Evolutionary conservation across 2,329 filamentous ascomycete genomes (phyloP), one percentile per base, ranked within the genome.

Genomic region (Beauveria sp.): DNA sequence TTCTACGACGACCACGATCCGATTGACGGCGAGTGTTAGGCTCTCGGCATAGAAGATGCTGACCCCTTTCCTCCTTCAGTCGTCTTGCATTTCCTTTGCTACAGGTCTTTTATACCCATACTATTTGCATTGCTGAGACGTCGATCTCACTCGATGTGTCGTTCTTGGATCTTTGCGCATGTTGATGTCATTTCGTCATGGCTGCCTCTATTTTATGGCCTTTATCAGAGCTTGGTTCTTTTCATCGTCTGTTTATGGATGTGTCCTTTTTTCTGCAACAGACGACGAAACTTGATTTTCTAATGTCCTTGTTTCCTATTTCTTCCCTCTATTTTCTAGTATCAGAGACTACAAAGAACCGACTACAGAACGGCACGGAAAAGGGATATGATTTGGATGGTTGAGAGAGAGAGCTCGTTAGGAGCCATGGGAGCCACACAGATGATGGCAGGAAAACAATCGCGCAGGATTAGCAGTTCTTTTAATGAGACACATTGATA

Each of bases 21-120:
- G 2, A 66, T 67, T 4, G 74, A 77, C 16, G 76, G 74, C 48
- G 76, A 78, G 66, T 70, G 74, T 61, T 78, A 68, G 55, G 12
- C 26, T 45, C 2, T 22, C 12, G 28, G 18, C 14, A 38, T 3
- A 55, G 2, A 5, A 45, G n/a, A 31, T 20, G 49, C 16, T 14
- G 14, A 18, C 20, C 4, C 7, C 18, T 34, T 52, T 18, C 22
- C 40, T 52, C n/a, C 26, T 52, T 38, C 31, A 5, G 20, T 8
- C 8, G 43, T 45, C 28, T 43, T 22, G 24, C 50, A 40, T 45
- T 43, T 18, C 34, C n/a, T 24, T 12, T 45, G 22, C 16, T 43
- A 12, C 40, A 28, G 10, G 14, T 20, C 4, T 49, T 49, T 18
- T 48, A 58, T 58, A 58, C 55, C 55, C 45, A 49, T 26, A 40